Percentiles rank a stretch among this genome's conserved stretches.
Evolutionary conservation across 2,329 filamentous ascomycete genomes (phyloP).

Genomic region (Fusarium pilosicola): DNA sequence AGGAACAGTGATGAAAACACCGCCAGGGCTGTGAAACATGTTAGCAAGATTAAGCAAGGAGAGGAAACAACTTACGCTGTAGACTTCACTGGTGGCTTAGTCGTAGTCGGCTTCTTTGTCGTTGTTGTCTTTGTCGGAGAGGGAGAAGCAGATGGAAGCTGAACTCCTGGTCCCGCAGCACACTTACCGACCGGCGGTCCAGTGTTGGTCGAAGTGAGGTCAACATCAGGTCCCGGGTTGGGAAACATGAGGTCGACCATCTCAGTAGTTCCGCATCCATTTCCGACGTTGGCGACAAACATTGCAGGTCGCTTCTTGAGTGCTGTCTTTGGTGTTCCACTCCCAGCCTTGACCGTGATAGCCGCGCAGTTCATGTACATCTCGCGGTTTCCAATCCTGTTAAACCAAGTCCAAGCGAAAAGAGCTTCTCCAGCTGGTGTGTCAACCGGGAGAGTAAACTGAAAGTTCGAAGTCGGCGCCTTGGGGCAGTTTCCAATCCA

Average conservation of each 20-base stretch:
- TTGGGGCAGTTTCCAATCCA: slow-evolving; percentile 64
- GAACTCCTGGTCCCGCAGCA: slow-evolving; percentile 34
- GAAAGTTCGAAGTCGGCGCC: slow-evolving; percentile 59
- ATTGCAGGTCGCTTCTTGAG: slow-evolving; percentile 70
- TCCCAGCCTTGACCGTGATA: slow-evolving; percentile 65
- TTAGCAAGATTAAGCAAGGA: not conserved
- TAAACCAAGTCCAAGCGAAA: slow-evolving; percentile 82
- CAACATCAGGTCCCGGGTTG: slow-evolving; percentile 53
- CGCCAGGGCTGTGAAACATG: slow-evolving; percentile 3
- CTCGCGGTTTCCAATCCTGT: slow-evolving; percentile 79
- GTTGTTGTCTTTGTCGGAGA: slow-evolving; percentile 11
- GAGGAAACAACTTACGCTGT: slow-evolving; percentile 13
- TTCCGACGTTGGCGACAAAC: slow-evolving; percentile 75
- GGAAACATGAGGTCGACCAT: slow-evolving; percentile 71
- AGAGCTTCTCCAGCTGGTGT: slow-evolving; percentile 62
- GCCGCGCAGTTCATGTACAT: slow-evolving; percentile 88
- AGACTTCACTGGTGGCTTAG: slow-evolving; percentile 10
- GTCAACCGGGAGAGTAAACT: slow-evolving; percentile 70
- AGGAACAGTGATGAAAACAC: slow-evolving; percentile 20
- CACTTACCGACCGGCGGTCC: slow-evolving; percentile 29
- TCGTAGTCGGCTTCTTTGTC: slow-evolving; percentile 4
- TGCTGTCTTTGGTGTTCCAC: slow-evolving; percentile 35
- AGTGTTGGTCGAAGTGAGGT: slow-evolving; percentile 54
- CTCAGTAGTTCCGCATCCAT: slow-evolving; percentile 52
- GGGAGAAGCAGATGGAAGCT: slow-evolving; percentile 22